A percentile compares a stretch with the other conserved stretches of the same genome.
Conservation (phyloP, 2,329 filamentous ascomycete genomes). For the Ceratocystis alfenasii region DNA sequence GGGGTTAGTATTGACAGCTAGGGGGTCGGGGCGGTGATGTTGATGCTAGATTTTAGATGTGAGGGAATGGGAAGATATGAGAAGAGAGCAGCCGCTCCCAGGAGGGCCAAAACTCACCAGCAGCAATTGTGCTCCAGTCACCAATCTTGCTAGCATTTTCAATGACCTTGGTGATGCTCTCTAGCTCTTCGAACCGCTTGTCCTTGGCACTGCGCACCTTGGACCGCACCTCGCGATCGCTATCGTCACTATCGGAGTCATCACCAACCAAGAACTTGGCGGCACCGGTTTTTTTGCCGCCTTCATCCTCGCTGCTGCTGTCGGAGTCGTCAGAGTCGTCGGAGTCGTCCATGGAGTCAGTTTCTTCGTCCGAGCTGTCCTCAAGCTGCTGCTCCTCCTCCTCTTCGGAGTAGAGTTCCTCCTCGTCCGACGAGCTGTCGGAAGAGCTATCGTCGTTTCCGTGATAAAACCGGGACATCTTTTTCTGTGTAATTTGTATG, state of each 20-base stretch:
- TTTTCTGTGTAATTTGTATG: conserved; percentile 9
- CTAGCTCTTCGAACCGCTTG: conserved; percentile 89
- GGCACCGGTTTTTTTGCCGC: conserved; percentile 57
- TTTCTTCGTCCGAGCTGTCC: conserved; percentile 37
- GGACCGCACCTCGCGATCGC: conserved; percentile 73
- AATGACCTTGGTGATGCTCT: conserved; percentile 77
- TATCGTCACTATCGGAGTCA: conserved; percentile 66
- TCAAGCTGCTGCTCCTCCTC: conserved; percentile 47
- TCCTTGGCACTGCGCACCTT: conserved; percentile 96
- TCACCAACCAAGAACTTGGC: conserved; percentile 72
- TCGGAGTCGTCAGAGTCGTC: conserved; percentile 40
- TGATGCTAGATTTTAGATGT: conserved; percentile 4
- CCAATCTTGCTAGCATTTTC: conserved; percentile 97
- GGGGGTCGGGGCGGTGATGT: too few species aligned
- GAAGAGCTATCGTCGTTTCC: conserved; percentile 84
- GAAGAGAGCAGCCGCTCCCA: background rate
- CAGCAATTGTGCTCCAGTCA: conserved; percentile 88
- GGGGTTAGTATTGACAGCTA: too few species aligned
- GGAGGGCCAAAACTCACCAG: conserved; percentile 47
- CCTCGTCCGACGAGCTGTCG: conserved; percentile 92
- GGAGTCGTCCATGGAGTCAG: conserved; percentile 41
- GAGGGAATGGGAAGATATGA: background rate
- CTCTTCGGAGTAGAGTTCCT: conserved; percentile 78
- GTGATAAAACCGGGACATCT: conserved; percentile 95
- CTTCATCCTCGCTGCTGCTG: conserved; percentile 51